These are phyloP conservation scores for Suillus clintonianus DNA, from an alignment of 768 basidiomycete species.

Conservation along the genomic window DNA sequence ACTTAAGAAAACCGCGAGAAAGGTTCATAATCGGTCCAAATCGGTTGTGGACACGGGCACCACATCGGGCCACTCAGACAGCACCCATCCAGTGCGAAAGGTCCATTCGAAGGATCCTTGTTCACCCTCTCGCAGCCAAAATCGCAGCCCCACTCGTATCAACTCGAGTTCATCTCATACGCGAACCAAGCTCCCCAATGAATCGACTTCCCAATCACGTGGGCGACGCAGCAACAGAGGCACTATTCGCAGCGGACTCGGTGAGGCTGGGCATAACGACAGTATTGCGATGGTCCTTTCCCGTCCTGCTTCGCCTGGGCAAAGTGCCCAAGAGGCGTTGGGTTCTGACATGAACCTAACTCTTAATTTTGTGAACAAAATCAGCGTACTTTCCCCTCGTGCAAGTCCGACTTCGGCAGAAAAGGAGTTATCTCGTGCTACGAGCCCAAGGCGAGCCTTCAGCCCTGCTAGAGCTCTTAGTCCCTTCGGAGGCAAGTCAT, in stretches of 20 bases:
- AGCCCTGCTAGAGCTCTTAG: conserved; percentile 24
- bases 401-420: conserved; percentile 2
- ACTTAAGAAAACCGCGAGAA: background rate
- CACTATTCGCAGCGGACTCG: conserved; percentile 2
- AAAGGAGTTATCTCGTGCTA: conserved; percentile 1
- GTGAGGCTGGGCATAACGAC: conserved; percentile 4
- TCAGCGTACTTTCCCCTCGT: background rate
- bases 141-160: no score
- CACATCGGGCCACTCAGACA: background rate
- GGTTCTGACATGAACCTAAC: conserved; percentile 6
- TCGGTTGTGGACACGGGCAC: background rate
- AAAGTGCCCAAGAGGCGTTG: conserved; percentile 3
- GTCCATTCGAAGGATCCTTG: background rate
- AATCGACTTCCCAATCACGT: conserved; percentile 8
- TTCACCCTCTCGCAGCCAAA: background rate
- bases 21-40: conserved; percentile 20
- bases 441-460: conserved; percentile 24
- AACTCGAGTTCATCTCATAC: background rate
- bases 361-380: background rate
- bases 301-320: conserved; percentile 19
- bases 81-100: background rate
- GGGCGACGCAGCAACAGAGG: conserved; percentile 19
- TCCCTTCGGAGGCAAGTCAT: conserved; percentile 33
- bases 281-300: conserved; percentile 28
- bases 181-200: background rate